Conservation (phyloP, 2,329 filamentous ascomycete species). For the Cladosporium sphaerospermum region DNA sequence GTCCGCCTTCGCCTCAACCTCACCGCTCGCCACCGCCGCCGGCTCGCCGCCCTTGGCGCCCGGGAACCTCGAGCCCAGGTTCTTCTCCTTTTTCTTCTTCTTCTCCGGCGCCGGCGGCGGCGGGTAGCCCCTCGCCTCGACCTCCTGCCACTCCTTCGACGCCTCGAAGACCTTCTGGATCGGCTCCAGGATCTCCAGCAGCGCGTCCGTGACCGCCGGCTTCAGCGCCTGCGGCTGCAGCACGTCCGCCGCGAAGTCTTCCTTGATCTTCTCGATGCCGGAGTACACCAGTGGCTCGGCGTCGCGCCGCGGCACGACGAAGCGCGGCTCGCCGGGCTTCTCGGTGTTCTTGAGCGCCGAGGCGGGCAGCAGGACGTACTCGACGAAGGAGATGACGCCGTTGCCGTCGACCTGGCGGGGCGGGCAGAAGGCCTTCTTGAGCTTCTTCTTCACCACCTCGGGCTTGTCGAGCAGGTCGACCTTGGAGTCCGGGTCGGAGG, state of each 20-base stretch:
- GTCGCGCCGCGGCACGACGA: constrained; percentile 60
- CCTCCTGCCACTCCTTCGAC: constrained; percentile 72
- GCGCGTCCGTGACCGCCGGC: constrained; percentile 67
- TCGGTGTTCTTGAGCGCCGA: constrained; percentile 50
- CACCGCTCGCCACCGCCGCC: constrained; percentile 13
- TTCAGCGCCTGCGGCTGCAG: constrained; percentile 72
- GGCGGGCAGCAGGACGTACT: constrained; percentile 78
- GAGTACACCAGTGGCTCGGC: constrained; percentile 73
- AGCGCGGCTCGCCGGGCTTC: constrained; percentile 46
- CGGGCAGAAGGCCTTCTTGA: constrained; percentile 75
- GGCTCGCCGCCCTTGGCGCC: constrained; percentile 31
- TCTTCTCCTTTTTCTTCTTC: constrained; percentile 68
- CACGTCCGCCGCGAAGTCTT: constrained; percentile 73
- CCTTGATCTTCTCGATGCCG: constrained; percentile 65
- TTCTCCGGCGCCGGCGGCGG: constrained; percentile 51
- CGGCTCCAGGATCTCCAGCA: constrained; percentile 68
- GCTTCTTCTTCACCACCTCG: constrained; percentile 71
- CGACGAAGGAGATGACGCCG: constrained; percentile 77
- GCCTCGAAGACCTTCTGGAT: constrained; percentile 68
- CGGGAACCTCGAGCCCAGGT: constrained; percentile 63
- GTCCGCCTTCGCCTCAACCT: constrained; percentile 40
- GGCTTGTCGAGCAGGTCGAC: constrained; percentile 84
- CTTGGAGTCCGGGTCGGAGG: constrained; percentile 68
- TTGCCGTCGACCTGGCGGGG: constrained; percentile 77
- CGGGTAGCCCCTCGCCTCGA: constrained; percentile 76